A percentile compares a stretch with the other conserved stretches of the same genome.
phyloP scores from a whole-genome alignment of 768 basidiomycete species.

The Mycena pura region DNA sequence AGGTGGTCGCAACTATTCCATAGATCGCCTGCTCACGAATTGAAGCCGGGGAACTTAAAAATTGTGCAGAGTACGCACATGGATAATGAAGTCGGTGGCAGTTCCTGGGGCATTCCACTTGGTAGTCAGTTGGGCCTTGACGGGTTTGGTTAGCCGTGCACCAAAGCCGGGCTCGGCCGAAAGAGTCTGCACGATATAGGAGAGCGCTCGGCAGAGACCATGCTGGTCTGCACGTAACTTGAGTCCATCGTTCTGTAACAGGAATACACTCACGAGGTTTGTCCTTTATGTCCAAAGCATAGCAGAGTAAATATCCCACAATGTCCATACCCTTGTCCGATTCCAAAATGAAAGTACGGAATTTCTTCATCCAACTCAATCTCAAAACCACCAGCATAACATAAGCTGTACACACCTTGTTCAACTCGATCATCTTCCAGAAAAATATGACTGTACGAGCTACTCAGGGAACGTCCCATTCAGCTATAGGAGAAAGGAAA shows the following conservation, averaged over 20 bases:
- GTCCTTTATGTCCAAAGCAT: conserved; percentile 89
- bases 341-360: conserved; percentile 80
- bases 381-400: not conserved
- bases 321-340: conserved; percentile 82
- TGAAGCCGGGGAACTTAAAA: not conserved
- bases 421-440: conserved; percentile 93
- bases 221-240: conserved; percentile 75
- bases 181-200: conserved; percentile 90
- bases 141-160: conserved; percentile 64
- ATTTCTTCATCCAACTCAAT: conserved; percentile 66
- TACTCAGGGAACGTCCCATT: conserved; percentile 12
- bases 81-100: conserved; percentile 87
- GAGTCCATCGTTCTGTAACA: not conserved
- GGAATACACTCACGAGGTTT: conserved; percentile 73
- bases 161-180: conserved; percentile 87
- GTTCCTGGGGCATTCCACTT: conserved; percentile 81
- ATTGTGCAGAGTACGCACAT: conserved; percentile 53
- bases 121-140: conserved; percentile 70
- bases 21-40: conserved; percentile 73
- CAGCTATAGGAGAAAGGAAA: not conserved
- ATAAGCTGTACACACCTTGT: conserved; percentile 66
- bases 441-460: conserved; percentile 67
- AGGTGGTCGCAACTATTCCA: conserved; percentile 87
- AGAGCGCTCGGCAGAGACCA: conserved; percentile 86
- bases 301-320: conserved; percentile 79